Base-by-base conservation (phyloP, 176 grass and related monocot genomes). In the Zoysia pacifica region DNA sequence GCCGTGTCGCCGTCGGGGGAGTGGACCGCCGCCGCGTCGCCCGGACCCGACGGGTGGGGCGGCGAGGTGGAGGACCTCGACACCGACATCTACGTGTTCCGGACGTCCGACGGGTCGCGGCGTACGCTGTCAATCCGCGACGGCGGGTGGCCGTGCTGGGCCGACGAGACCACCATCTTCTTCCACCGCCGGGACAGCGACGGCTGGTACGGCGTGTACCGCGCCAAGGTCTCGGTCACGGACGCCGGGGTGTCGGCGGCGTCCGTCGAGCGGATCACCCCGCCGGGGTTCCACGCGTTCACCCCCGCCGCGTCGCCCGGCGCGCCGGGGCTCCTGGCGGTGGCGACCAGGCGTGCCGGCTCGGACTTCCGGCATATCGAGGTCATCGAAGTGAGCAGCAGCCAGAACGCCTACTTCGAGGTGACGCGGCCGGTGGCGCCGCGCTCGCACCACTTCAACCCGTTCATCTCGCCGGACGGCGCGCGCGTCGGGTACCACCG, bases 231-330 rank as follows among this genome's bases (percentile, higher is more conserved):
- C 40, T 74, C 60, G 3, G 35, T 83, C 75, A 79, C 69, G 3
- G 70, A 5, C 18, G 67, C 70, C 49, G 46, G 14, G 11, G 62
- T 79, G 4, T 72, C 82, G 0, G 37, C 83, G 53, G 44, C 50
- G 10, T 88, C 89, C 52, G 83, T 90, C 5, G 65, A 82, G 69
- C 75, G 87, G 4, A 75, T 97, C 69, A 97, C 91, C 9, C 80
- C 85, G 70, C 73, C 90, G 2, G 87, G 87, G 5, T 91, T 97
- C 88, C 95, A 97, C 73, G 90, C 95, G 7, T 97, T 97, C 91
- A 97, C 91, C 9, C 94, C 91, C 0, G 89, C 94, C 1, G 77
- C 82, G 3, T 97, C 94, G 41, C 79, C 87, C 12, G 87, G 84
- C 18, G 76, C 91, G 35, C 94, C 90, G 70, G 85, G 80, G 46